phyloP scores from a whole-genome alignment of 148 eudicot species.

The Chenopodium berlandieri region DNA sequence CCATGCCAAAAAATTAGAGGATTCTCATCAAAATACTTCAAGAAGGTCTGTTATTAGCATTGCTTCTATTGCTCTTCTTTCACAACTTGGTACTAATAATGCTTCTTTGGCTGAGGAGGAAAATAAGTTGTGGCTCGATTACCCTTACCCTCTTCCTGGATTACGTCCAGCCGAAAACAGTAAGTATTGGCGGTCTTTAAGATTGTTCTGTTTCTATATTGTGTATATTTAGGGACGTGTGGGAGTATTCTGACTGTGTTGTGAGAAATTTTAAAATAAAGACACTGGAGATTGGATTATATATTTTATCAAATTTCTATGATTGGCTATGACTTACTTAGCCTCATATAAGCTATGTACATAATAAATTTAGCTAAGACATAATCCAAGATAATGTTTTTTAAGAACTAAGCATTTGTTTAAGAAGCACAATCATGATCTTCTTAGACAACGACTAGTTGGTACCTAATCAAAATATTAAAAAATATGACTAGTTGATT shows the following conservation, averaged over 20 bases:
- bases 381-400: not conserved
- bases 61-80: slow-evolving; percentile 51
- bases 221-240: not conserved
- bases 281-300: not conserved
- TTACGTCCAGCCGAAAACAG: slow-evolving; percentile 49
- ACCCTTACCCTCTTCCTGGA: slow-evolving; percentile 57
- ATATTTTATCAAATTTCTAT: not conserved
- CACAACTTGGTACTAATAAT: slow-evolving; percentile 29
- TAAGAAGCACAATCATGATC: not conserved
- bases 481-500: not conserved
- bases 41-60: slow-evolving; percentile 66
- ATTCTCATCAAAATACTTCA: slow-evolving; percentile 24
- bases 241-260: too few relatives aligned
- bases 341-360: not conserved
- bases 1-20: slow-evolving; percentile 24
- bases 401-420: not conserved
- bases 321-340: not conserved
- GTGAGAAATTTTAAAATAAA: not conserved
- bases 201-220: not conserved
- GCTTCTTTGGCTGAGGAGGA: slow-evolving; percentile 46
- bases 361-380: not conserved
- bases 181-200: slow-evolving; percentile 30
- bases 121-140: slow-evolving; percentile 48
- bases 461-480: not conserved
- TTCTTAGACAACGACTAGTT: not conserved